These are phyloP conservation scores for Myriosclerotinia duriaeana DNA, from an alignment of 2,329 filamentous ascomycete species.

Conservation along the genomic window DNA sequence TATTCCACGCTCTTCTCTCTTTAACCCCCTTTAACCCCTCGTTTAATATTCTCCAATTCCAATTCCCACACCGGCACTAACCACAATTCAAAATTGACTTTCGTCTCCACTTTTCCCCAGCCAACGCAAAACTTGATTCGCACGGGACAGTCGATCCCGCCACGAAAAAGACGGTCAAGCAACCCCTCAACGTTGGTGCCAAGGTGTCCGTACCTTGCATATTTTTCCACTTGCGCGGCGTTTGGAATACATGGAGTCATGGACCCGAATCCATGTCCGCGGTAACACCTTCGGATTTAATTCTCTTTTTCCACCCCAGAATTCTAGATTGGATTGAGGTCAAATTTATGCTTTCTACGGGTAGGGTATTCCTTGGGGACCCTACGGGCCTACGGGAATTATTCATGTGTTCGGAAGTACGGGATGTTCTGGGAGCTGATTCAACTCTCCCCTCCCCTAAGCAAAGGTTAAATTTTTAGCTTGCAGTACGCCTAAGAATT, in stretches of 20 bases:
- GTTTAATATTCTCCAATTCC: neutral
- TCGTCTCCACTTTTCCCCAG: neutral
- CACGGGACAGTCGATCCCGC: neutral
- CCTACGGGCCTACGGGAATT: neutral
- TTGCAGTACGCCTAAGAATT: too few relatives aligned
- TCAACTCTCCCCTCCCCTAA: too few relatives aligned
- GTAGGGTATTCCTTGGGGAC: too few relatives aligned
- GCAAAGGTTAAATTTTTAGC: too few relatives aligned
- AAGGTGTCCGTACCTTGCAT: constrained; percentile 2
- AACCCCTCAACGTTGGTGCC: neutral
- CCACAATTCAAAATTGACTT: neutral
- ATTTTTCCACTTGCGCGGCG: neutral
- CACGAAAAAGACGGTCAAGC: neutral
- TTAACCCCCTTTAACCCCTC: neutral
- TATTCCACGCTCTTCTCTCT: neutral
- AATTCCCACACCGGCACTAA: neutral
- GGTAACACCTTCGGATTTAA: neutral
- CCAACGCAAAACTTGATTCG: neutral
- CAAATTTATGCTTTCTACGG: too few relatives aligned
- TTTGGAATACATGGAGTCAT: too few relatives aligned
- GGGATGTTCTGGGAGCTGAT: neutral
- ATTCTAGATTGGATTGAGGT: too few relatives aligned
- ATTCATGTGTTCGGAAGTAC: neutral
- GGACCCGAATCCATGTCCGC: neutral
- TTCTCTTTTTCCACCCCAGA: too few relatives aligned